Evolutionary conservation across 2,329 filamentous ascomycete genomes (phyloP).

Genomic region (Tolypocladium ovalisporum): DNA sequence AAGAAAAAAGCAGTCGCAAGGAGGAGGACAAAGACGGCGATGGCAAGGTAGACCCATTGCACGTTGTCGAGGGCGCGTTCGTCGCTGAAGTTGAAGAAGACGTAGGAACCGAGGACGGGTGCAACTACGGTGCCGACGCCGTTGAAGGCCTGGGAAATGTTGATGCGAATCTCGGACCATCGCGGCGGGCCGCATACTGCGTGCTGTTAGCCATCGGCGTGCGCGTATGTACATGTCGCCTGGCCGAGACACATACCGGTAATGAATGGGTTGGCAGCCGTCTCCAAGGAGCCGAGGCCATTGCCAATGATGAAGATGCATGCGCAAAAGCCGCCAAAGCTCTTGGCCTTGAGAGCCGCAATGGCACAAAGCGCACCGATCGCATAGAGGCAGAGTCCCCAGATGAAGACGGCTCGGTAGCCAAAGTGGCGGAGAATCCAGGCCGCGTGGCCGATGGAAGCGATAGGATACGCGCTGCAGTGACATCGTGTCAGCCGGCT

Average conservation of each 20-base stretch:
- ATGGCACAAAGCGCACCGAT: conserved; percentile 46
- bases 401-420: conserved; percentile 58
- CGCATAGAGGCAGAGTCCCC: conserved; percentile 56
- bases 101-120: conserved; percentile 60
- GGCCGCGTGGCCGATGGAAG: conserved; percentile 55
- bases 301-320: conserved; percentile 65
- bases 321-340: conserved; percentile 64
- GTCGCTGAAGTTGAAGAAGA: conserved; percentile 57
- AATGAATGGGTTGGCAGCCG: conserved; percentile 66
- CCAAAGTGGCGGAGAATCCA: conserved; percentile 53
- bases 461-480: conserved; percentile 52
- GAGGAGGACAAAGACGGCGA: conserved; percentile 58
- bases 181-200: conserved; percentile 47
- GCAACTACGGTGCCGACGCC: conserved; percentile 64
- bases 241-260: conserved; percentile 25
- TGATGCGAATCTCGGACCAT: conserved; percentile 64
- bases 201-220: not conserved
- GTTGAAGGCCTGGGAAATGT: conserved; percentile 68
- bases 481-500: not conserved
- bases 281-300: conserved; percentile 64
- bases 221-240: not conserved
- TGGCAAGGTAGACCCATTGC: conserved; percentile 67
- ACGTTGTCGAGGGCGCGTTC: conserved; percentile 51
- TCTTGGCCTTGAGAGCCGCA: conserved; percentile 46
- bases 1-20: conserved; percentile 58